Conservation (phyloP, 257 asterid genomes). For the Nicotiana undulata region DNA sequence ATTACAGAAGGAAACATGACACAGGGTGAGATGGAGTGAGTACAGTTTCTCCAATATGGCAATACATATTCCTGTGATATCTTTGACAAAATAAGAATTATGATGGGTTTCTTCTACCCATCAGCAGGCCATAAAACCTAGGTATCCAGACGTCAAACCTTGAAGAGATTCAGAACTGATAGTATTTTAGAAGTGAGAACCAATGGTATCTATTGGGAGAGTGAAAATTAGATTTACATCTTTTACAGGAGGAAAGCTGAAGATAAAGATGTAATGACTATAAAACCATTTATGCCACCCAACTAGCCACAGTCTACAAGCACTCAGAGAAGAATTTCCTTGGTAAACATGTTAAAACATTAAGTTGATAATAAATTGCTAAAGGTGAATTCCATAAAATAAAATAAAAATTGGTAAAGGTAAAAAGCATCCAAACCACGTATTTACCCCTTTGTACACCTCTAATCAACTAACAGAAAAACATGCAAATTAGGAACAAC, state of each 20-base stretch:
- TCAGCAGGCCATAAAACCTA: not conserved
- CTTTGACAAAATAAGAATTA: not conserved
- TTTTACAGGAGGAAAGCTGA: not conserved
- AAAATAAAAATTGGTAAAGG: not conserved
- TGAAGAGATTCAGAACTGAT: not conserved
- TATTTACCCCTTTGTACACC: not conserved
- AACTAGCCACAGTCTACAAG: not conserved
- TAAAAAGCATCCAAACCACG: not conserved
- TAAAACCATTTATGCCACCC: not conserved
- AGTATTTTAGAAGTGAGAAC: not conserved
- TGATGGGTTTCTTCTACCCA: not conserved
- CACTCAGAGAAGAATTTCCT: not conserved
- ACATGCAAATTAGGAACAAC: not conserved
- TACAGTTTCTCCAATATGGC: not conserved
- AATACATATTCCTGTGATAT: not conserved
- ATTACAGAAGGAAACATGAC: not conserved
- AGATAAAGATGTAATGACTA: not conserved
- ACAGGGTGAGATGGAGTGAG: not conserved
- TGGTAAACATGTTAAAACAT: not conserved
- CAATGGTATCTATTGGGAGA: not conserved
- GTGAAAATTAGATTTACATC: not conserved
- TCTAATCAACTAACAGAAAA: not conserved
- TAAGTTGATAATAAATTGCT: not conserved
- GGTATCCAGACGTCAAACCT: not conserved
- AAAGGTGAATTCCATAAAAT: not conserved